Evolutionary conservation across 805 yeast species (phyloP).

Genomic region (Candida maesae): DNA sequence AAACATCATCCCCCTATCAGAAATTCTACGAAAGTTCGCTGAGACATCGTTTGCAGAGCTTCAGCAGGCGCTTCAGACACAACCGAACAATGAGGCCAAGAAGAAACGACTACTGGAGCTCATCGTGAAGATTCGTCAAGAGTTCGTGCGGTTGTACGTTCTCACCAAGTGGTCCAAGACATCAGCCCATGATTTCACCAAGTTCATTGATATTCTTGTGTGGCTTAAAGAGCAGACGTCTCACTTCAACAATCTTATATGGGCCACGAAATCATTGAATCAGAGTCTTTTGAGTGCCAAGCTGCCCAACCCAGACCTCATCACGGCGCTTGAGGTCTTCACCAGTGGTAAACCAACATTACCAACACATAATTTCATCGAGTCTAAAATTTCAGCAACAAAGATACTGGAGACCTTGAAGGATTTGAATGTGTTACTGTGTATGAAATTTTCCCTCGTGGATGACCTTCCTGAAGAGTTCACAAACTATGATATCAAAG

Average conservation of each 20-base stretch:
- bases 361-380: slow-evolving; percentile 57
- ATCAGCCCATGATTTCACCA: slow-evolving; percentile 64
- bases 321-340: slow-evolving; percentile 83
- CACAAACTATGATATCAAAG: slow-evolving; percentile 56
- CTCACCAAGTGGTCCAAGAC: slow-evolving; percentile 81
- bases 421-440: slow-evolving; percentile 67
- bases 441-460: slow-evolving; percentile 69
- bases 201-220: slow-evolving; percentile 78
- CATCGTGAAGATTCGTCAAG: slow-evolving; percentile 72
- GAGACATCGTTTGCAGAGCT: slow-evolving; percentile 62
- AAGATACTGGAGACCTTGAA: slow-evolving; percentile 57
- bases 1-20: slow-evolving; percentile 62
- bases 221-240: slow-evolving; percentile 83
- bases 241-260: slow-evolving; percentile 56
- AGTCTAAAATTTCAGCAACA: slow-evolving; percentile 46
- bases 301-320: slow-evolving; percentile 84
- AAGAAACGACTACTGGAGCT: slow-evolving; percentile 67
- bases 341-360: slow-evolving; percentile 73
- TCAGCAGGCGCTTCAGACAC: slow-evolving; percentile 54
- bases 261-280: slow-evolving; percentile 65
- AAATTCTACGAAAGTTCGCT: slow-evolving; percentile 55
- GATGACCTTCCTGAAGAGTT: slow-evolving; percentile 61
- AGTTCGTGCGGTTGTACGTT: slow-evolving; percentile 80
- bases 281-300: slow-evolving; percentile 82
- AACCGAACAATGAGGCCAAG: slow-evolving; percentile 56